Evolutionary conservation across 768 basidiomycete species (phyloP), one percentile per base, ranked within the genome.

Genomic region (Ephemerocybe angulata): DNA sequence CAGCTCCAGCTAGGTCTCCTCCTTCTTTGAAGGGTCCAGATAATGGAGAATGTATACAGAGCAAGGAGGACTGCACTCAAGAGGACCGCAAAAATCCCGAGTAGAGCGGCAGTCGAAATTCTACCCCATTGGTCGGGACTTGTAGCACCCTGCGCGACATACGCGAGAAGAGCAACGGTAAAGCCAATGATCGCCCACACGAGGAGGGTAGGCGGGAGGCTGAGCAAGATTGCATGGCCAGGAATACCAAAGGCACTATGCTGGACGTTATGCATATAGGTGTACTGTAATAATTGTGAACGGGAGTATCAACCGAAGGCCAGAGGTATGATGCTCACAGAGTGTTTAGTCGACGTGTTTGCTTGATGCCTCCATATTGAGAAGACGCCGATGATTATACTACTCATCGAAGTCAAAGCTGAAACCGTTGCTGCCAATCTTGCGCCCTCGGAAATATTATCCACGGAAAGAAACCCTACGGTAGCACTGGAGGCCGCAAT

Each of bases 341-440:
- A 80, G 50, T 79, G 73, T 4, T 68, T 66, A 10, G 72, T 72
- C 24, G 71, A 67, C 8, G 72, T 72, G 53, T 79, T 79, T 11
- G 73, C 69, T 59, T 81, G 80, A 59, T 82, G 81, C 52, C 73
- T 68, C 81, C 82, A 83, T 19, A 82, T 78, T 38, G 76, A 79
- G 59, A 82, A 83, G 1, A 81, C 79, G 4, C 80, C 82, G 12
- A 77, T 71, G 13, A 80, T 78, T 52, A 82, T 78, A 57, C 80
- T 82, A 4, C 79, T 78, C n/a, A 83, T 67, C 17, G 81, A 79
- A 22, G 74, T 69, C 37, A 82, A 72, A 12, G 77, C 70, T 4
- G 81, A 80, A 4, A 78, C 63, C 22, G 74, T 74, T 3, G 78
- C 73, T 4, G 73, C 70, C 22, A 75, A 62, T 52, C 67, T 63